A percentile compares a stretch with the other conserved stretches of the same genome.
phyloP scores from a whole-genome alignment of 495 filamentous ascomycete genomes.

The Bryoglossum gracile region DNA sequence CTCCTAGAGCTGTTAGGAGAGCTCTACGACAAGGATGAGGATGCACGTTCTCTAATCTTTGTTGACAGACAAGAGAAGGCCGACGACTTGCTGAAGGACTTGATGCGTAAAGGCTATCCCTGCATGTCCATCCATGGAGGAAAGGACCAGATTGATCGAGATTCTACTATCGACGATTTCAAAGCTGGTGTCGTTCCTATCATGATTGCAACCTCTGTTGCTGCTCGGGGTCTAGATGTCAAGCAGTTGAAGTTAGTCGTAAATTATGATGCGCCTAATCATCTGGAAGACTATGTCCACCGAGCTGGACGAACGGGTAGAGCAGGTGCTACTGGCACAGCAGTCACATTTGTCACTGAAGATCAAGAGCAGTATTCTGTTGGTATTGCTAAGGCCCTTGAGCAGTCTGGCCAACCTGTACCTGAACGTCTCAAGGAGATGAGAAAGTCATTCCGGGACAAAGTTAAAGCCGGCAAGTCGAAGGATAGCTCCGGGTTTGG shows the following conservation, averaged over 20 bases:
- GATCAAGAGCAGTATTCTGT: constrained; percentile 86
- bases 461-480: constrained; percentile 86
- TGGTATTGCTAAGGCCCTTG: constrained; percentile 89
- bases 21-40: constrained; percentile 78
- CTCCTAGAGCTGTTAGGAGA: constrained; percentile 82
- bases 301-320: constrained; percentile 90
- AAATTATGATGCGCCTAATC: constrained; percentile 95
- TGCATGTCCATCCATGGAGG: constrained; percentile 96
- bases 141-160: constrained; percentile 91
- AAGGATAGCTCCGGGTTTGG: constrained; percentile 87
- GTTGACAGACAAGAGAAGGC: constrained; percentile 94
- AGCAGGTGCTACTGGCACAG: constrained; percentile 90
- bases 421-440: constrained; percentile 58
- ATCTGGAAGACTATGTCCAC: constrained; percentile 97
- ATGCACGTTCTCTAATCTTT: constrained; percentile 84
- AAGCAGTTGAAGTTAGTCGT: constrained; percentile 95
- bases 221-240: constrained; percentile 90
- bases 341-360: constrained; percentile 87
- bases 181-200: constrained; percentile 85
- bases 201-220: constrained; percentile 91
- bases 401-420: constrained; percentile 76
- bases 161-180: constrained; percentile 92
- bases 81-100: constrained; percentile 71
- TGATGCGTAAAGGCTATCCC: constrained; percentile 85
- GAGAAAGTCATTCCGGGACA: constrained; percentile 68